Evolutionary conservation across 2,329 filamentous ascomycete species (phyloP), one percentile per base, ranked within the genome.

Genomic region (Aaosphaeria arxii): DNA sequence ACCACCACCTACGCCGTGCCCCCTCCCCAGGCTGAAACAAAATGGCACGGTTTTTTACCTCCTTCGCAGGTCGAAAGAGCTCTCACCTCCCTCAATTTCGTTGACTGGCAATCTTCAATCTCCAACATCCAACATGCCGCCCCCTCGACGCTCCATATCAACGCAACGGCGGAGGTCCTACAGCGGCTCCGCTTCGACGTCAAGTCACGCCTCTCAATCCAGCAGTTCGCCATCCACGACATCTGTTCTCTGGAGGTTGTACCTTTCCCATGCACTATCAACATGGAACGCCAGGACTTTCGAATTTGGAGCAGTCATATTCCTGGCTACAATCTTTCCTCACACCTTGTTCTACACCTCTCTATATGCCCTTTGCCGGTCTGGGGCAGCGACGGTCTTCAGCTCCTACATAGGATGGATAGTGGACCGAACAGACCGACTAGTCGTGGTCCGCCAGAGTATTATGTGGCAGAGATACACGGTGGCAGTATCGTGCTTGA

Each of bases 301-400:
- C 56, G 76, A 78, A 53, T 77, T 78, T 50, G 74, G 72, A 32
- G 71, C 75, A n/a, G 71, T 77, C 9, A 65, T 78, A 9, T 78
- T 77, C 55, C 64, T 78, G 1, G 73, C 74, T 3, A 54, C 62
- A 4, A 71, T 76, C 31, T 77, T 71, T 43, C 74, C 74, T 0
- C 57, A 74, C 1, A 88, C 85, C 0, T 71, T 90, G 24, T 74
- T 87, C 24, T 85, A 82, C 33, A 77, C 85, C 47, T 88, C 86
- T 0, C 70, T 85, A n/a, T 90, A 89, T 59, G 86, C 86, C 0
- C 69, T 89, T 5, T 72, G 77, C 5, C 79, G 87, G 24, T 77
- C 80, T 5, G 68, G 75, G 0, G 74, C 82, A 0, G 84, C 83
- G 0, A 78, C 86, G 4, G 30, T 83, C 0, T 70, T 88, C 5